Conservation (phyloP, 1,284 basidiomycete species). For the Phellopilus nigrolimitatus region DNA sequence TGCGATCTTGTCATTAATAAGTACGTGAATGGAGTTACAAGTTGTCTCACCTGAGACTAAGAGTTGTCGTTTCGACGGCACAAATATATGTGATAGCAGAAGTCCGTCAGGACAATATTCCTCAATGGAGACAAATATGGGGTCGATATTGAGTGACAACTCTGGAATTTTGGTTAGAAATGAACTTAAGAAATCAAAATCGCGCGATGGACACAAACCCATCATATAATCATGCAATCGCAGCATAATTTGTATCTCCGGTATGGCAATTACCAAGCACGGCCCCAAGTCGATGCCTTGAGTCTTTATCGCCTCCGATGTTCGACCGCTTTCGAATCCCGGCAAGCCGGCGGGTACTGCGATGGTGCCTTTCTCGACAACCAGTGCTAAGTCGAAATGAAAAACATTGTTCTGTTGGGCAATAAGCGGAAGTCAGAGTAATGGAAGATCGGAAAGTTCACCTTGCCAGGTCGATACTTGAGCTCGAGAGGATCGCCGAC, state of each 20-base stretch:
- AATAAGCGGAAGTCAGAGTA: conserved; percentile 13
- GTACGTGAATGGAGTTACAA: not conserved
- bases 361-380: conserved; percentile 50
- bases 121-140: conserved; percentile 50
- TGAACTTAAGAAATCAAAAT: no score
- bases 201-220: no score
- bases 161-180: conserved; percentile 58
- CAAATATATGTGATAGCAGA: conserved; percentile 30
- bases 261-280: conserved; percentile 53
- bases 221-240: conserved; percentile 82
- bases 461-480: conserved; percentile 75
- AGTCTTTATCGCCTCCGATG: conserved; percentile 22
- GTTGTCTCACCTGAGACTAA: conserved; percentile 10
- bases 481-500: conserved; percentile 76
- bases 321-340: conserved; percentile 49
- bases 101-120: conserved; percentile 44
- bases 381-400: conserved; percentile 64
- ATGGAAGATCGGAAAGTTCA: conserved; percentile 33
- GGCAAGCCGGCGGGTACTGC: conserved; percentile 73
- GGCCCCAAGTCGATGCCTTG: conserved; percentile 41
- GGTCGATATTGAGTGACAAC: conserved; percentile 69
- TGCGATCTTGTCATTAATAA: conserved; percentile 5
- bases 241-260: conserved; percentile 71
- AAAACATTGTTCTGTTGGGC: conserved; percentile 68
- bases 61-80: conserved; percentile 22